These are phyloP conservation scores for Artomyces pyxidatus DNA, from an alignment of 768 basidiomycete species.

Conservation along the genomic window DNA sequence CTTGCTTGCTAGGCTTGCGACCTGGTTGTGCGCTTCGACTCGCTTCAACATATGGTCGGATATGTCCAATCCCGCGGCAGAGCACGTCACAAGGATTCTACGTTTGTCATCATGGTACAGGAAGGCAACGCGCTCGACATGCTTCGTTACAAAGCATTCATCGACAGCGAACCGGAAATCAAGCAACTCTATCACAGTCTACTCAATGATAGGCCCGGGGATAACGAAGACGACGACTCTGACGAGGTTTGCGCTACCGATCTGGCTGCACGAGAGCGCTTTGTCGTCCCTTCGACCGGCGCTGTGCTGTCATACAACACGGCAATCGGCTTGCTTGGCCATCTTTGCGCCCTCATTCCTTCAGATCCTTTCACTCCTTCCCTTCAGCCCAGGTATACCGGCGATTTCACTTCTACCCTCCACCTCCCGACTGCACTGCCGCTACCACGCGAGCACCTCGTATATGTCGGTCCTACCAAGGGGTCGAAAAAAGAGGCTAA, in stretches of 20 bases:
- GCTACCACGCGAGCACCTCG: constrained; percentile 43
- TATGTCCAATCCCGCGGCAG: constrained; percentile 88
- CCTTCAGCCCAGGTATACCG: constrained; percentile 52
- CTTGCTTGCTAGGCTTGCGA: constrained; percentile 56
- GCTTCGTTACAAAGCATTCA: constrained; percentile 49
- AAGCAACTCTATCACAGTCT: constrained; percentile 52
- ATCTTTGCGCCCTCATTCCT: constrained; percentile 73
- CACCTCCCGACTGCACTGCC: constrained; percentile 62
- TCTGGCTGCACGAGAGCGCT: constrained; percentile 61
- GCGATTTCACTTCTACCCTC: constrained; percentile 51
- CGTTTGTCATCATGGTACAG: constrained; percentile 76
- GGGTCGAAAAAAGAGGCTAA: constrained; percentile 75
- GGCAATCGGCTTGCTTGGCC: constrained; percentile 59
- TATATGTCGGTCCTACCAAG: constrained; percentile 50
- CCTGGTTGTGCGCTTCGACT: constrained; percentile 80
- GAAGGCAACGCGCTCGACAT: constrained; percentile 47
- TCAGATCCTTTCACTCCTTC: constrained; percentile 59
- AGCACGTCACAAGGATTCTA: constrained; percentile 67
- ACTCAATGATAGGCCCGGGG: constrained; percentile 22
- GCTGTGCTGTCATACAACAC: constrained; percentile 77
- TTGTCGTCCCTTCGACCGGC: constrained; percentile 60
- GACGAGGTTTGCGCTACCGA: constrained; percentile 42
- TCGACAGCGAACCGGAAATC: constrained; percentile 55
- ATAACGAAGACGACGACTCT: constrained; percentile 37
- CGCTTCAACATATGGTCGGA: constrained; percentile 72